Conservation (phyloP, 192 early-diverging fungal species). For the Thoreauomyces humboldtii region DNA sequence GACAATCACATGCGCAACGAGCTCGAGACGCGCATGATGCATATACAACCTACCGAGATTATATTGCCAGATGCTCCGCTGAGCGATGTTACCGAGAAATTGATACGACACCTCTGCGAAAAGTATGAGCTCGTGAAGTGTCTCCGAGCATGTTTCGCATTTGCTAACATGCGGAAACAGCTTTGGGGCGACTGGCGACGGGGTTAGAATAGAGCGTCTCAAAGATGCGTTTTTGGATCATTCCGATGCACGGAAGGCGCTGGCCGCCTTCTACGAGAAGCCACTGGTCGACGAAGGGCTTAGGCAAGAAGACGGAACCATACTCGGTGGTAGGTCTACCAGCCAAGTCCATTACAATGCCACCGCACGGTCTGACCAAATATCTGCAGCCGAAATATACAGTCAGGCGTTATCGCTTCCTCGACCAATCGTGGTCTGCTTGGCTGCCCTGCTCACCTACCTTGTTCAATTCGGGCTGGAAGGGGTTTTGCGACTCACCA, state of each 20-base stretch:
- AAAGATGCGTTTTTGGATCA: slow-evolving; percentile 47
- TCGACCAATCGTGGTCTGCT: slow-evolving; percentile 29
- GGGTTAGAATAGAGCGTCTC: slow-evolving; percentile 55
- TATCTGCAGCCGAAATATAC: slow-evolving; percentile 20
- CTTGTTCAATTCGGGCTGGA: slow-evolving; percentile 63
- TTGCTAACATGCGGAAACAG: too few relatives aligned
- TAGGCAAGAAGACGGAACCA: slow-evolving; percentile 10
- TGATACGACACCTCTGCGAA: slow-evolving; percentile 23
- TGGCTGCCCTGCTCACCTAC: slow-evolving; percentile 60
- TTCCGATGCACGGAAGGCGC: slow-evolving; percentile 5
- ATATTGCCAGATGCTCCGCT: slow-evolving; percentile 52
- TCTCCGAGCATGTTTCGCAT: too few relatives aligned
- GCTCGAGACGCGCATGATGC: slow-evolving; percentile 66
- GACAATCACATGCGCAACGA: slow-evolving; percentile 62
- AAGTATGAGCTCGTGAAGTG: slow-evolving; percentile 7
- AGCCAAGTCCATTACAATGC: neutral
- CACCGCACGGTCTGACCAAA: neutral
- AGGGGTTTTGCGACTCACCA: slow-evolving; percentile 52
- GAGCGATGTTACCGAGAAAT: slow-evolving; percentile 57
- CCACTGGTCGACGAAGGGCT: slow-evolving; percentile 3
- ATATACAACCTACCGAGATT: slow-evolving; percentile 66
- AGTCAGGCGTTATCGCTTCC: slow-evolving; percentile 36
- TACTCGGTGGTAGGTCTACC: neutral
- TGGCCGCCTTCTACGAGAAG: slow-evolving; percentile 36
- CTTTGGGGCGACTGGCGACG: slow-evolving; percentile 34